Conservation (phyloP, 2,329 filamentous ascomycete genomes). For the Stemphylium beticola region DNA sequence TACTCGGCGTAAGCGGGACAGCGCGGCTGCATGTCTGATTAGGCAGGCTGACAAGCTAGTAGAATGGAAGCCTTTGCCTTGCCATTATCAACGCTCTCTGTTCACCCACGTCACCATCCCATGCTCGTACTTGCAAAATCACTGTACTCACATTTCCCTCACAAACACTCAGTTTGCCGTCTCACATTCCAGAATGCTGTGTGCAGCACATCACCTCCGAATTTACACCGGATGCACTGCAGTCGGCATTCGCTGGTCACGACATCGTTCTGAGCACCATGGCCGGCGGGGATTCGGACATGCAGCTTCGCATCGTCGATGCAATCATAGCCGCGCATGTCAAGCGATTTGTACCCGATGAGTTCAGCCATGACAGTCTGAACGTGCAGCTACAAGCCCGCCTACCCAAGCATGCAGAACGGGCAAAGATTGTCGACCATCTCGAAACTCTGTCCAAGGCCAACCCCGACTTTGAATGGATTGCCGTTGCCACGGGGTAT, state of each 20-base stretch:
- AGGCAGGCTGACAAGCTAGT: slow-evolving; percentile 8
- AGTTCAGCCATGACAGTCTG: slow-evolving; percentile 49
- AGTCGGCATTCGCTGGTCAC: slow-evolving; percentile 41
- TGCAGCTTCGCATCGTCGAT: slow-evolving; percentile 46
- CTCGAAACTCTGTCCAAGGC: slow-evolving; percentile 23
- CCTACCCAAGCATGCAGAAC: slow-evolving; percentile 36
- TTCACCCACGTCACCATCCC: background rate
- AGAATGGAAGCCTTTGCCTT: slow-evolving; percentile 35
- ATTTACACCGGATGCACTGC: slow-evolving; percentile 40
- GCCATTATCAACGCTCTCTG: slow-evolving; percentile 34
- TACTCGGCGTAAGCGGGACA: slow-evolving; percentile 32
- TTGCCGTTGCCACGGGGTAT: slow-evolving; percentile 44
- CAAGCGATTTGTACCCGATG: slow-evolving; percentile 50
- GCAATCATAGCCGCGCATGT: slow-evolving; percentile 50
- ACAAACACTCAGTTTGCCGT: slow-evolving; percentile 28
- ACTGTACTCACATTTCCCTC: slow-evolving; percentile 36
- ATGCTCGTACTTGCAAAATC: slow-evolving; percentile 16
- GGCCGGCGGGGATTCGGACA: slow-evolving; percentile 32
- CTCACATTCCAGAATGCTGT: slow-evolving; percentile 11
- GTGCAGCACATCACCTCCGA: slow-evolving; percentile 35
- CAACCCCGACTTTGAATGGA: slow-evolving; percentile 38
- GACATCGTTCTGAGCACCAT: slow-evolving; percentile 48
- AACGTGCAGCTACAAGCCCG: slow-evolving; percentile 40
- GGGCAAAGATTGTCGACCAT: slow-evolving; percentile 40
- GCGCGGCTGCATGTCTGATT: background rate